phyloP scores from a whole-genome alignment of 805 yeast genomes.

The Starmerella davenportii region DNA sequence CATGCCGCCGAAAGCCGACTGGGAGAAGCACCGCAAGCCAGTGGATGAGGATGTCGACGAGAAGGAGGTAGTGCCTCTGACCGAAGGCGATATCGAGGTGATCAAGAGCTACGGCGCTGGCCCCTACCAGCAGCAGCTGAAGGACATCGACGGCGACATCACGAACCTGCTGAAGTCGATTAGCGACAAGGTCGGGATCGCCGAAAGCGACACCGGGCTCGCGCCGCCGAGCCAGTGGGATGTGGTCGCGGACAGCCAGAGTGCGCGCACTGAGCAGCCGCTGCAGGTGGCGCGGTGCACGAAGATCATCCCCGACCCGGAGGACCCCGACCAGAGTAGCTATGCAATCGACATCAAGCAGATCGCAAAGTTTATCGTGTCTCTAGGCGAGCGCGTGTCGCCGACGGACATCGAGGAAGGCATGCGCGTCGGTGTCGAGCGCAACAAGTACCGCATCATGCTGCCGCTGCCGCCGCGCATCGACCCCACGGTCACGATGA shows the following conservation, averaged over 20 bases:
- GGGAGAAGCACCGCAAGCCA: conserved; percentile 96
- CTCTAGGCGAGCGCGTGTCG: conserved; percentile 86
- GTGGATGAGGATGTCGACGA: conserved; percentile 38
- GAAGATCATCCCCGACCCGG: conserved; percentile 48
- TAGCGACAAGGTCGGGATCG: conserved; percentile 73
- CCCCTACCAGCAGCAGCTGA: conserved; percentile 71
- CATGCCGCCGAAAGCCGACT: conserved; percentile 95
- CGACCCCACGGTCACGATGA: conserved; percentile 97
- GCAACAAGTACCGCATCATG: conserved; percentile 92
- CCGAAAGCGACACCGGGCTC: conserved; percentile 91
- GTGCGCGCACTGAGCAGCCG: conserved; percentile 87
- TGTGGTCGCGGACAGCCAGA: conserved; percentile 83
- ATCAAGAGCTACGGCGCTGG: conserved; percentile 95
- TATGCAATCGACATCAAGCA: conserved; percentile 95
- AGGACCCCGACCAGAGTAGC: conserved; percentile 59
- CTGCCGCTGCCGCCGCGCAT: conserved; percentile 94
- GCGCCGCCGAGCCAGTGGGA: conserved; percentile 97
- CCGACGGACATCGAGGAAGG: conserved; percentile 99
- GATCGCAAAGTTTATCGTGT: conserved; percentile 94
- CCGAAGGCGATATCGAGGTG: conserved; percentile 95
- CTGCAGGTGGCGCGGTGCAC: conserved; percentile 97
- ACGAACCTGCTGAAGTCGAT: conserved; percentile 69
- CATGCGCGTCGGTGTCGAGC: conserved; percentile 97
- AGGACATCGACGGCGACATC: conserved; percentile 71
- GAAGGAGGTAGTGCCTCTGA: conserved; percentile 59